A percentile compares a stretch with the other conserved stretches of the same genome.
Evolutionary conservation across 2,329 filamentous ascomycete species (phyloP).

Genomic region (Chaetomiaceae sp.): DNA sequence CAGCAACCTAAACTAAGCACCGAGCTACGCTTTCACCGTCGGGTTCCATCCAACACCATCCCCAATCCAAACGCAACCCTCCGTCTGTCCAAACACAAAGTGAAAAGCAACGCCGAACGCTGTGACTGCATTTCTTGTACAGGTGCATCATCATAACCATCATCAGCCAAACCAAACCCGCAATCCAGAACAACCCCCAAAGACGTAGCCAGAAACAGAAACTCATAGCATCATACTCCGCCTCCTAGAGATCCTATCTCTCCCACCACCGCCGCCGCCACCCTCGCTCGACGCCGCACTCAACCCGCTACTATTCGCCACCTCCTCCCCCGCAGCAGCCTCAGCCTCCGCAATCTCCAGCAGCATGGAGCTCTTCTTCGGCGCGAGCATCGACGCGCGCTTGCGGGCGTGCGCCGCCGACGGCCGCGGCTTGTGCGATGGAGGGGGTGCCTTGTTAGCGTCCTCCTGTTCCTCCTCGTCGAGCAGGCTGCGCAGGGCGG

Average conservation of each 20-base stretch:
- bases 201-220: not conserved
- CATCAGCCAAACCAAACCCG: not conserved
- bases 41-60: not conserved
- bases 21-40: not conserved
- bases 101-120: slow-evolving; percentile 19
- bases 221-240: slow-evolving; percentile 56
- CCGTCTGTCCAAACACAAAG: not conserved
- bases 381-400: slow-evolving; percentile 37
- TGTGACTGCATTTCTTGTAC: slow-evolving; percentile 8
- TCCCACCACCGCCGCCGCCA: slow-evolving; percentile 21
- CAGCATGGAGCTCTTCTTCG: slow-evolving; percentile 28
- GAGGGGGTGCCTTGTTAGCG: slow-evolving; percentile 5
- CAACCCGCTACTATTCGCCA: slow-evolving; percentile 21
- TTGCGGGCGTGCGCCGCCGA: slow-evolving; percentile 26
- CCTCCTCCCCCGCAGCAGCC: slow-evolving; percentile 24
- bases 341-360: too few species aligned
- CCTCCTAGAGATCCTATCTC: slow-evolving; percentile 38
- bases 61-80: not conserved
- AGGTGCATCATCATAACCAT: not conserved
- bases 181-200: not conserved
- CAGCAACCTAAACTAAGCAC: too few species aligned
- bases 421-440: slow-evolving; percentile 4
- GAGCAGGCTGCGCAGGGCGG: slow-evolving; percentile 22
- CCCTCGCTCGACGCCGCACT: slow-evolving; percentile 13
- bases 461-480: slow-evolving; percentile 23